Percentiles rank a stretch among this genome's conserved stretches.
phyloP scores from a whole-genome alignment of 2,329 filamentous ascomycete genomes.

The Fonsecaea nubica region DNA sequence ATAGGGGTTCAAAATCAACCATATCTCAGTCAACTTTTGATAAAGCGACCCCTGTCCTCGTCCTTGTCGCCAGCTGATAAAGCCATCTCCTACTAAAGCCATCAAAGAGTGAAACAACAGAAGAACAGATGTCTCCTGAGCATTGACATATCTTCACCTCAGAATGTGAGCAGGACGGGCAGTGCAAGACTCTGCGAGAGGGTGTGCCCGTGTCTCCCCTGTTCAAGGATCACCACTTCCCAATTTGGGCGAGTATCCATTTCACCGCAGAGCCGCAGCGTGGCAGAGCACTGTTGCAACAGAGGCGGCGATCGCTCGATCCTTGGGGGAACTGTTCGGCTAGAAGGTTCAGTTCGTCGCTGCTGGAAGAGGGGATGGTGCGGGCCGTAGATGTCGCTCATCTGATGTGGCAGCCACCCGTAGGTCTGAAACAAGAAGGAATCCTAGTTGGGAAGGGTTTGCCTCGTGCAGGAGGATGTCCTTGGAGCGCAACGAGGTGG shows the following conservation, averaged over 20 bases:
- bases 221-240: not conserved
- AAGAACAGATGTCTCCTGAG: not conserved
- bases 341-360: constrained; percentile 4
- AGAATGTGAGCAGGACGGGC: too few species aligned
- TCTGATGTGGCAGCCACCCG: constrained; percentile 23
- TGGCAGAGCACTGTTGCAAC: not conserved
- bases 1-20: too few species aligned
- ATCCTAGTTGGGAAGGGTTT: constrained; percentile 8
- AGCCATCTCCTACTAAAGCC: not conserved
- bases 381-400: constrained; percentile 24
- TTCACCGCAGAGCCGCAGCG: constrained; percentile 15
- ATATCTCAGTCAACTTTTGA: too few species aligned
- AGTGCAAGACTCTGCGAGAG: not conserved
- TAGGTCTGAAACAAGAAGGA: constrained; percentile 17
- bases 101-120: not conserved
- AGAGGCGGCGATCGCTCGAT: not conserved
- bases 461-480: not conserved
- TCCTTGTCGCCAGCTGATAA: not conserved
- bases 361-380: constrained; percentile 6
- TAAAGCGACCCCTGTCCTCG: not conserved
- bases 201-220: not conserved
- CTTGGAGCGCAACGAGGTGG: not conserved
- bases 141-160: not conserved
- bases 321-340: not conserved
- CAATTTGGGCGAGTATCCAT: not conserved